Percentiles rank a stretch among this genome's conserved stretches.
phyloP scores from a whole-genome alignment of 2,329 filamentous ascomycete species.

The Trichocomaceae sp. region DNA sequence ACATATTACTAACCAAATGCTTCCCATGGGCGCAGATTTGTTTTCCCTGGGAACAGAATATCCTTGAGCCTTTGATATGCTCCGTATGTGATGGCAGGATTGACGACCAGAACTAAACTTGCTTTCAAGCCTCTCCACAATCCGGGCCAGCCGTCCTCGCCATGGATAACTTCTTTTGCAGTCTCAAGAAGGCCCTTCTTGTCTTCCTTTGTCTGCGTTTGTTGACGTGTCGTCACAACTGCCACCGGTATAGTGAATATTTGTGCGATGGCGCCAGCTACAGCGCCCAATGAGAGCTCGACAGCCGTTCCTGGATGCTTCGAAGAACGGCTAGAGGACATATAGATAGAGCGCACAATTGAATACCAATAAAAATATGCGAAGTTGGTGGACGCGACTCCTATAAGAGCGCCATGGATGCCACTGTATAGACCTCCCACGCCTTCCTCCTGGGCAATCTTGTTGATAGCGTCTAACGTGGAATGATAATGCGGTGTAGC shows the following conservation, averaged over 20 bases:
- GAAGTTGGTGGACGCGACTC: conserved; percentile 96
- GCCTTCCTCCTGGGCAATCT: conserved; percentile 77
- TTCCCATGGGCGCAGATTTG: conserved; percentile 71
- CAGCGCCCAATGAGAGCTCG: conserved; percentile 77
- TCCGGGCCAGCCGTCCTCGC: conserved; percentile 81
- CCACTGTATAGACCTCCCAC: conserved; percentile 78
- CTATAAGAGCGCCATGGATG: conserved; percentile 76
- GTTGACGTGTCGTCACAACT: conserved; percentile 90
- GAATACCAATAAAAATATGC: conserved; percentile 99
- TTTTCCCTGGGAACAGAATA: conserved; percentile 68
- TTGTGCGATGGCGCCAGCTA: conserved; percentile 85
- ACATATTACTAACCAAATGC: conserved; percentile 62
- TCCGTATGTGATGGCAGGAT: conserved; percentile 95
- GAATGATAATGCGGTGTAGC: conserved; percentile 70
- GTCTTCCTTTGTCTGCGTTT: conserved; percentile 79
- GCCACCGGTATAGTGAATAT: conserved; percentile 94
- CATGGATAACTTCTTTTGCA: conserved; percentile 77
- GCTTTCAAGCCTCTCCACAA: conserved; percentile 95
- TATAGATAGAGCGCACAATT: conserved; percentile 73
- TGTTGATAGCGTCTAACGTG: conserved; percentile 78
- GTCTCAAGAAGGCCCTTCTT: conserved; percentile 83
- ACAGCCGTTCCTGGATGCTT: conserved; percentile 68
- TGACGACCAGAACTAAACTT: conserved; percentile 89
- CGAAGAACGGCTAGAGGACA: conserved; percentile 51
- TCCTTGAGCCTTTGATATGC: conserved; percentile 86